These are phyloP conservation scores for Trichoderma koningii DNA, from an alignment of 2,329 filamentous ascomycete species.

Conservation along the genomic window DNA sequence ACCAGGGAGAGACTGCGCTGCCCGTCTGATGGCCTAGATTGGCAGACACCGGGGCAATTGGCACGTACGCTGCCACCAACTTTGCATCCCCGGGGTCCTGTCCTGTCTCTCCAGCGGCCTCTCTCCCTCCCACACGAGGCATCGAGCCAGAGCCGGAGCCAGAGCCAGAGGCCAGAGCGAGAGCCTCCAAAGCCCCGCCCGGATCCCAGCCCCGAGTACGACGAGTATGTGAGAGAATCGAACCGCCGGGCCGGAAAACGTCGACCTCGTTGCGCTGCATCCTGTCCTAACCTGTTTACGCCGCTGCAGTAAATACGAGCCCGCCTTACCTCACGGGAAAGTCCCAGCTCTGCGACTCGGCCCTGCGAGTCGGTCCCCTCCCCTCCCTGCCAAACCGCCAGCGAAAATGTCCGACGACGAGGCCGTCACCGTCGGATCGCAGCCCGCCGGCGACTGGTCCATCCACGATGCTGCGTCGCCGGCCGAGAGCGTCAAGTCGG, in stretches of 20 bases:
- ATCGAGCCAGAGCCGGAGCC: neutral
- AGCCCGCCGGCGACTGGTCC: conserved; percentile 42
- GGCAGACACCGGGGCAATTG: conserved; percentile 43
- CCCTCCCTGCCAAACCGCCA: conserved; percentile 33
- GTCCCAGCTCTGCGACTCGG: conserved; percentile 26
- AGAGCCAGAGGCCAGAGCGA: too few species aligned
- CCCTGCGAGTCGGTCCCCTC: conserved; percentile 20
- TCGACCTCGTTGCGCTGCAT: neutral
- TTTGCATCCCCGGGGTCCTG: conserved; percentile 36
- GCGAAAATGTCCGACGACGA: conserved; percentile 49
- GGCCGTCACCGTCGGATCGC: conserved; percentile 36
- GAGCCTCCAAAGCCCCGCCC: conserved; percentile 17
- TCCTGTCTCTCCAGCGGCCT: conserved; percentile 25
- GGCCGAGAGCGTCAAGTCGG: conserved; percentile 48
- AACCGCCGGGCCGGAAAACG: neutral
- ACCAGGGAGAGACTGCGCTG: conserved; percentile 32
- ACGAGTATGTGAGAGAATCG: conserved; percentile 8
- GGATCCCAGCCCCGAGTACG: neutral
- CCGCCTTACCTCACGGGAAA: conserved; percentile 25
- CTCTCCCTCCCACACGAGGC: conserved; percentile 23
- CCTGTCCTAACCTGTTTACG: neutral
- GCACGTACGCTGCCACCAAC: conserved; percentile 43
- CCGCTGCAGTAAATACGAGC: conserved; percentile 8
- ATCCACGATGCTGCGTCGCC: conserved; percentile 43
- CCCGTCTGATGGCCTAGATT: conserved; percentile 42